A percentile compares a stretch with the other conserved stretches of the same genome.
Evolutionary conservation across 2,329 filamentous ascomycete species (phyloP).

Genomic region (Fusarium nygamai): DNA sequence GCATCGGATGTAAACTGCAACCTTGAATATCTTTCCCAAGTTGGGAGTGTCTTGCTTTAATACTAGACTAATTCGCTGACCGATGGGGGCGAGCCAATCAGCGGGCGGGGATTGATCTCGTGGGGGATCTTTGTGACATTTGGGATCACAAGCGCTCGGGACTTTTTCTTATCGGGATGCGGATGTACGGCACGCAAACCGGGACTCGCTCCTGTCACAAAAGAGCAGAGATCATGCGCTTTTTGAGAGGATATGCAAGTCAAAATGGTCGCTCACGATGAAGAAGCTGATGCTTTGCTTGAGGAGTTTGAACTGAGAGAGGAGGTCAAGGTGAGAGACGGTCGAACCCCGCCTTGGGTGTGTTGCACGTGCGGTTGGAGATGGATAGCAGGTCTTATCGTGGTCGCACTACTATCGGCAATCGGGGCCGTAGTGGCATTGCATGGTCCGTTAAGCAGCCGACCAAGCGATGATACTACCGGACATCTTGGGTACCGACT

Average conservation of each 20-base stretch:
- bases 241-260: background rate
- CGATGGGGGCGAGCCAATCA: background rate
- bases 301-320: background rate
- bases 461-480: fast-evolving
- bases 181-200: conserved; percentile 7
- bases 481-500: background rate
- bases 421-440: background rate
- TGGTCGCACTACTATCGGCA: background rate
- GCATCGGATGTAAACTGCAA: background rate
- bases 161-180: background rate
- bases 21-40: conserved; percentile 9
- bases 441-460: fast-evolving
- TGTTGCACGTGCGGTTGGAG: background rate
- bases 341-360: fast-evolving
- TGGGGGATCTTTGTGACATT: background rate
- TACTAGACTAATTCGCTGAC: background rate
- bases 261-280: conserved; percentile 13
- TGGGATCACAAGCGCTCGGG: background rate
- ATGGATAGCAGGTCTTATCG: background rate
- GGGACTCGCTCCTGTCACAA: background rate
- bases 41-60: background rate
- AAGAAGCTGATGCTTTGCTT: conserved; percentile 8
- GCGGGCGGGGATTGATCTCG: background rate
- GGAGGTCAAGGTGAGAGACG: background rate
- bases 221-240: background rate